Conservation (phyloP, 1,284 basidiomycete genomes). For the Fomitopsis pinicola region DNA sequence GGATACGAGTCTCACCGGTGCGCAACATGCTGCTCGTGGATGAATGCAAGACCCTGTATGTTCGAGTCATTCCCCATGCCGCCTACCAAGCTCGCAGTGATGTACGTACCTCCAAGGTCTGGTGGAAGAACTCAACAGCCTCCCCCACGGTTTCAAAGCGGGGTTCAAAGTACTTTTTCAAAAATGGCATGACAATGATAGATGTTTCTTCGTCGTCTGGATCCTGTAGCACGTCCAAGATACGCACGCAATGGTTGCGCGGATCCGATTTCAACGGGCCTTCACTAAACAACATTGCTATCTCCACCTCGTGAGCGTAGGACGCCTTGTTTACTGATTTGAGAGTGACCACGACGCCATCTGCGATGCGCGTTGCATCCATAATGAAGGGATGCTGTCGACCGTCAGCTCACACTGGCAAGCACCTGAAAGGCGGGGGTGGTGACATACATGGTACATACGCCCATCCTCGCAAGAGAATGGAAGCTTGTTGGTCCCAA, state of each 20-base stretch:
- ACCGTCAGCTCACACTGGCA: neutral
- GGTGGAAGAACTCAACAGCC: constrained; percentile 22
- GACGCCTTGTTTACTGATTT: constrained; percentile 9
- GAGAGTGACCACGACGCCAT: constrained; percentile 16
- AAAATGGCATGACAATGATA: constrained; percentile 25
- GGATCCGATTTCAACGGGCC: constrained; percentile 14
- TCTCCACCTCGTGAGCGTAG: constrained; percentile 16
- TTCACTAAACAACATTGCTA: constrained; percentile 14
- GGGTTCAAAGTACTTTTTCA: constrained; percentile 16
- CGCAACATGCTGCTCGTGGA: constrained; percentile 15
- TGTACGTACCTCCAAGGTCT: constrained; percentile 21
- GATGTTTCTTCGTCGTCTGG: constrained; percentile 8
- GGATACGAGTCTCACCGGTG: no score
- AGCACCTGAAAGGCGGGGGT: neutral
- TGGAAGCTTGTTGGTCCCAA: constrained; percentile 4
- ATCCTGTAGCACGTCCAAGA: constrained; percentile 20
- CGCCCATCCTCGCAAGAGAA: constrained; percentile 15
- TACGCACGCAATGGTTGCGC: constrained; percentile 23
- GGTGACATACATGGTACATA: neutral
- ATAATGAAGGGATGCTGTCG: constrained; percentile 9
- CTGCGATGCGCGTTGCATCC: constrained; percentile 20
- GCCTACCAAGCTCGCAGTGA: no score
- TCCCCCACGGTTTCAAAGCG: constrained; percentile 22
- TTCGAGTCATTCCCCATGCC: no score
- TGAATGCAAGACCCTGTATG: constrained; percentile 17